phyloP scores from a whole-genome alignment of 495 filamentous ascomycete species.

The Hyphodiscus hymeniophilus region DNA sequence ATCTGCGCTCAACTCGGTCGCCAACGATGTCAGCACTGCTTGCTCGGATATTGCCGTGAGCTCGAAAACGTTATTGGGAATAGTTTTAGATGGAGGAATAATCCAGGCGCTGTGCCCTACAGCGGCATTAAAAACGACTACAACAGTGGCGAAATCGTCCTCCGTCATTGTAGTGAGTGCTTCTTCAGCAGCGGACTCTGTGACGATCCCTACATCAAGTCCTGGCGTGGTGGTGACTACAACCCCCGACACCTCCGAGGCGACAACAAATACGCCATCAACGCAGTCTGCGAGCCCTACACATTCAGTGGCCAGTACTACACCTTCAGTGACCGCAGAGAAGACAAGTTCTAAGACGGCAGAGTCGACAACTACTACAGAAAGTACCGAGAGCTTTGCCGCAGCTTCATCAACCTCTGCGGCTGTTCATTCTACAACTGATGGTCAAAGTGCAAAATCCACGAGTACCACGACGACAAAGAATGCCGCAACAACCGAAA shows the following conservation, averaged over 20 bases:
- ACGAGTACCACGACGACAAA: background rate
- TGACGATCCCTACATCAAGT: background rate
- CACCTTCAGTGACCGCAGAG: background rate
- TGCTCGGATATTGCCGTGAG: slow-evolving; percentile 10
- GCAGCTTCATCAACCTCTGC: background rate
- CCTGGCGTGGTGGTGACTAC: background rate
- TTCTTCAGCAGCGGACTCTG: background rate
- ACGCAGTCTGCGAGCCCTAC: background rate
- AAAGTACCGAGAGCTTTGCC: background rate
- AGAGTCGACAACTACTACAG: too few species aligned
- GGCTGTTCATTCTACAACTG: background rate
- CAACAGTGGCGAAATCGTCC: slow-evolving; percentile 2
- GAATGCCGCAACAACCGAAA: background rate
- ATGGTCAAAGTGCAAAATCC: slow-evolving; percentile 1
- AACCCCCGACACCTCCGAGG: background rate
- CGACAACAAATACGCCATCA: background rate
- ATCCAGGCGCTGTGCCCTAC: slow-evolving; percentile 14
- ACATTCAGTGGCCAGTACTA: background rate
- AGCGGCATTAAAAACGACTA: background rate
- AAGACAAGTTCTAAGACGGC: too few species aligned
- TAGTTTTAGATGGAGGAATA: slow-evolving; percentile 18
- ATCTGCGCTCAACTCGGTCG: slow-evolving; percentile 3
- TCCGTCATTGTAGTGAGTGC: background rate
- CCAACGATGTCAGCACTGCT: slow-evolving; percentile 6
- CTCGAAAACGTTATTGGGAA: slow-evolving; percentile 15